These are phyloP conservation scores for Calycina marina DNA, from an alignment of 2,329 filamentous ascomycete genomes.

Conservation along the genomic window DNA sequence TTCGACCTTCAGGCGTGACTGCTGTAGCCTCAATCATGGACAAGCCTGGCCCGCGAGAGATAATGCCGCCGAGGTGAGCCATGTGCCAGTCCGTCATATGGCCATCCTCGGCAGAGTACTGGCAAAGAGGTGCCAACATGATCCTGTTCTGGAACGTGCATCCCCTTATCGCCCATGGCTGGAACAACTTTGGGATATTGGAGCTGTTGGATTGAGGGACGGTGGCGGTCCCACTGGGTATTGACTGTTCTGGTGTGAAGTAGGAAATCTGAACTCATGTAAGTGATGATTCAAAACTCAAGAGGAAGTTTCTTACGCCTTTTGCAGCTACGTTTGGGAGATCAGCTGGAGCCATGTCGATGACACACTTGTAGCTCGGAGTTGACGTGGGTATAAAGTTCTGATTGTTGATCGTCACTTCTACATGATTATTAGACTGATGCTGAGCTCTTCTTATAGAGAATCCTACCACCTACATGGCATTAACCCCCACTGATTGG, in stretches of 20 bases:
- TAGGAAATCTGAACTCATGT: slow-evolving; percentile 21
- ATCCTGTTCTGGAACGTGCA: slow-evolving; percentile 55
- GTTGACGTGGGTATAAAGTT: slow-evolving; percentile 6
- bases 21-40: slow-evolving; percentile 66
- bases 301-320: slow-evolving; percentile 10
- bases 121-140: slow-evolving; percentile 48
- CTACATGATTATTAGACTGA: too few species aligned
- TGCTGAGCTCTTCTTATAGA: too few species aligned
- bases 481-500: too few species aligned
- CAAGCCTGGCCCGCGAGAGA: slow-evolving; percentile 59
- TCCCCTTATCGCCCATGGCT: slow-evolving; percentile 26
- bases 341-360: too few species aligned
- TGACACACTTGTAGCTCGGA: too few species aligned
- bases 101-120: slow-evolving; percentile 53
- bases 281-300: slow-evolving; percentile 1
- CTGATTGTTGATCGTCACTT: too few species aligned
- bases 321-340: slow-evolving; percentile 13
- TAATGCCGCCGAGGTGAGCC: slow-evolving; percentile 67
- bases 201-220: slow-evolving; percentile 31
- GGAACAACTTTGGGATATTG: slow-evolving; percentile 34
- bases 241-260: slow-evolving; percentile 33
- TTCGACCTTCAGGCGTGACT: slow-evolving; percentile 63
- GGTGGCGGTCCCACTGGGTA: slow-evolving; percentile 29
- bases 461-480: too few species aligned
- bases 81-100: slow-evolving; percentile 72